Conservation (phyloP, 2,329 filamentous ascomycete species). For the Talaromyces pinophilus region DNA sequence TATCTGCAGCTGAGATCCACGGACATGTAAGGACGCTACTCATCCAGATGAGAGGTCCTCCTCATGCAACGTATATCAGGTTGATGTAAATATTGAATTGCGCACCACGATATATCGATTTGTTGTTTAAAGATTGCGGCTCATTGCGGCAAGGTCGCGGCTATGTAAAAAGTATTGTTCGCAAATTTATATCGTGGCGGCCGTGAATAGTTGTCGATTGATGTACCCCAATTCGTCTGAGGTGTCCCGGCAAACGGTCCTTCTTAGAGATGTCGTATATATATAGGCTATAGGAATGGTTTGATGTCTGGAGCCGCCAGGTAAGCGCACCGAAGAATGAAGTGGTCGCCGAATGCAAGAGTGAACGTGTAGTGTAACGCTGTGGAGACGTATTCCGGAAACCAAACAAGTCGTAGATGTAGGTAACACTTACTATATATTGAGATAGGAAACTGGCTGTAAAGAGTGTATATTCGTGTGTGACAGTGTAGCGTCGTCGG, state of each 20-base stretch:
- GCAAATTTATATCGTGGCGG: background rate
- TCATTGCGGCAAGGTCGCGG: constrained; percentile 13
- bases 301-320: constrained; percentile 3
- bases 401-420: background rate
- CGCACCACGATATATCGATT: constrained; percentile 2
- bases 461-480: background rate
- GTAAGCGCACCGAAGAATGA: constrained; percentile 3
- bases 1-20: constrained; percentile 10
- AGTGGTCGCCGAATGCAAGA: background rate
- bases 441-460: constrained; percentile 2
- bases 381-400: background rate
- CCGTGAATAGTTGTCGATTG: background rate
- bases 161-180: background rate
- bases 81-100: background rate
- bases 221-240: background rate
- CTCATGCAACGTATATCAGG: background rate
- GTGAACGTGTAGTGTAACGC: constrained; percentile 3
- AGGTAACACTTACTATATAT: constrained; percentile 1
- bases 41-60: background rate
- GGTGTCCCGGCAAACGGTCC: background rate
- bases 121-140: background rate
- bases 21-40: constrained; percentile 8
- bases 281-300: background rate
- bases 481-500: background rate
- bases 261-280: background rate